A percentile compares a stretch with the other conserved stretches of the same genome.
Conservation (phyloP, 208 protist species). For the Tritrichomonas musculus region DNA sequence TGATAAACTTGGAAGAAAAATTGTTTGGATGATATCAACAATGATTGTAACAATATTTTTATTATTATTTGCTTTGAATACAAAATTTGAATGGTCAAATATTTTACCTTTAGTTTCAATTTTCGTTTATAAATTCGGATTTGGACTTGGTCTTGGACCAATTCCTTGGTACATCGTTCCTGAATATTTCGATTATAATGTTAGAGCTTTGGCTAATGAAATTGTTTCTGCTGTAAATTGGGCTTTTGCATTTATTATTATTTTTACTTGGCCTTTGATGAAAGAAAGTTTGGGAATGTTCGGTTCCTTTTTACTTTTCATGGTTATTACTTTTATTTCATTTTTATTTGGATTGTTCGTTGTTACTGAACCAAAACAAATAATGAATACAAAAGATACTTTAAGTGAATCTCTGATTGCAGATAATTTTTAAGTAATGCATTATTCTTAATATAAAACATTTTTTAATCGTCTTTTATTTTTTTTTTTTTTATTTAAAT, state of each 20-base stretch:
- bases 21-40: neutral
- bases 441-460: no score
- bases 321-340: neutral
- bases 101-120: neutral
- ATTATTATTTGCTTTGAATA: neutral
- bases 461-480: no score
- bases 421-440: no score
- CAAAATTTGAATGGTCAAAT: neutral
- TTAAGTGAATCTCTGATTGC: no score
- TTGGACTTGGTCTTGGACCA: slow-evolving; percentile 32
- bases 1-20: neutral
- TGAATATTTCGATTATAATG: neutral
- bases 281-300: neutral
- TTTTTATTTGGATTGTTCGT: neutral
- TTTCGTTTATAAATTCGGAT: neutral
- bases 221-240: neutral
- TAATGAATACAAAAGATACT: no score
- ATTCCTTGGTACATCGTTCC: no score
- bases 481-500: no score
- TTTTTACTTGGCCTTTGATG: neutral
- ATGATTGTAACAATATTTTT: neutral
- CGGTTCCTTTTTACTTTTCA: neutral
- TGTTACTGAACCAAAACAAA: no score
- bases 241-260: neutral
- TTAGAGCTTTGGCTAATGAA: neutral